Evolutionary conservation across 2,329 filamentous ascomycete genomes (phyloP).

Genomic region (Fusarium sp.): DNA sequence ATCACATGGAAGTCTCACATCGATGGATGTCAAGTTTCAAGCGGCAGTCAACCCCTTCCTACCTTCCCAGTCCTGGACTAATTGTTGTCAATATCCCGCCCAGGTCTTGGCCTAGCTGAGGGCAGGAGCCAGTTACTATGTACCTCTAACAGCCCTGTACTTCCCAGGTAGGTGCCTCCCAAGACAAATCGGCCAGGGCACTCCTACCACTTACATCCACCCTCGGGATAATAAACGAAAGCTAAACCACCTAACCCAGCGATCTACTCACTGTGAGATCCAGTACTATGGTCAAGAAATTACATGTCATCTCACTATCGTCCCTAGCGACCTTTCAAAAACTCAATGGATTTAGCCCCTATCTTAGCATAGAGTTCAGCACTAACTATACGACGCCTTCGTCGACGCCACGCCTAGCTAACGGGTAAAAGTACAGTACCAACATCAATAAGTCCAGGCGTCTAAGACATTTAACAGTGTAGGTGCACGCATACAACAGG

Average conservation of each 20-base stretch:
- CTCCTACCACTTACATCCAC: background rate
- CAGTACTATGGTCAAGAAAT: background rate
- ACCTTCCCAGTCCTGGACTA: background rate
- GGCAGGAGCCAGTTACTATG: background rate
- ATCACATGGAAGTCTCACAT: background rate
- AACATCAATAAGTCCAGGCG: constrained; percentile 22
- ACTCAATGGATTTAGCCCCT: background rate
- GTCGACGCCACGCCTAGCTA: constrained; percentile 16
- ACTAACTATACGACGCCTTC: constrained; percentile 1
- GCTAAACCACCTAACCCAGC: background rate
- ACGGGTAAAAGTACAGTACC: background rate
- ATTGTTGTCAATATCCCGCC: background rate
- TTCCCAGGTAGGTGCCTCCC: background rate
- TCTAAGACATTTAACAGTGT: background rate
- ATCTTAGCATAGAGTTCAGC: background rate
- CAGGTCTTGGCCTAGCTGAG: background rate
- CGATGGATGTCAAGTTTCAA: background rate
- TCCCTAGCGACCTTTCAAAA: background rate
- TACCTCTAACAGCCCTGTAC: background rate
- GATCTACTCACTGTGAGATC: background rate
- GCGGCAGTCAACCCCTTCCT: background rate
- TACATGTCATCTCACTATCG: background rate
- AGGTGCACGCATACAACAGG: constrained; percentile 11
- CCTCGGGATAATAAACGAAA: background rate
- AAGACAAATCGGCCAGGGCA: background rate